A percentile compares a stretch with the other conserved stretches of the same genome.
Evolutionary conservation across 2,329 filamentous ascomycete genomes (phyloP).

Genomic region (Epichloe amarillans): DNA sequence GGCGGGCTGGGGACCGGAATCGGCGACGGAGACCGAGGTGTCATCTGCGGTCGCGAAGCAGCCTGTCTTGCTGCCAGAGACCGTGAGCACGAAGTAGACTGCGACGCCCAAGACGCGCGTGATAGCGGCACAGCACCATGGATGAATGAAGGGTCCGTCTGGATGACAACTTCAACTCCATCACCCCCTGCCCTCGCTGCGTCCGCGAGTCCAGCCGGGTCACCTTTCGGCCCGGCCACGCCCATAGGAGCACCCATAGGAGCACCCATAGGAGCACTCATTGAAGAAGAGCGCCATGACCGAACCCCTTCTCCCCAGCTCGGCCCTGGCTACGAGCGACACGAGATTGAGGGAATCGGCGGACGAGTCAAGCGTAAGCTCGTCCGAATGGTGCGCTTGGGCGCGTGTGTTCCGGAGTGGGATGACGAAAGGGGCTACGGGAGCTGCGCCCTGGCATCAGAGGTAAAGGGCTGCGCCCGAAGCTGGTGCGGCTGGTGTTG

Average conservation of each 20-base stretch:
- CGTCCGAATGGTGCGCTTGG: constrained; percentile 70
- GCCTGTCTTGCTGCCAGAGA: constrained; percentile 63
- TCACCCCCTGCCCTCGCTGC: constrained; percentile 6
- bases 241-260: constrained; percentile 15
- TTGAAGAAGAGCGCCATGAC: constrained; percentile 20
- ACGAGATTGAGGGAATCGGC: constrained; percentile 86
- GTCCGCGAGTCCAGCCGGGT: constrained; percentile 6
- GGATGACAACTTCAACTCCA: constrained; percentile 11
- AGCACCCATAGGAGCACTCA: constrained; percentile 13
- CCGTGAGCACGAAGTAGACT: constrained; percentile 74
- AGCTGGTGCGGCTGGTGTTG: constrained; percentile 93
- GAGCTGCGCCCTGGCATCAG: constrained; percentile 53
- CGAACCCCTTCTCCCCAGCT: constrained; percentile 37
- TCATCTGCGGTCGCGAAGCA: constrained; percentile 71
- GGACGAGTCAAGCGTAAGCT: constrained; percentile 78
- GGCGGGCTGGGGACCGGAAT: constrained; percentile 75
- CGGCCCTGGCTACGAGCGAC: constrained; percentile 63
- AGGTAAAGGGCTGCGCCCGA: constrained; percentile 53
- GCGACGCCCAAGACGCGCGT: constrained; percentile 62
- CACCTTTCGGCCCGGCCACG: constrained; percentile 8
- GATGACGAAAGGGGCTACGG: constrained; percentile 56
- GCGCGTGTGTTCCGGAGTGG: constrained; percentile 74
- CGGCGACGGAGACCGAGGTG: constrained; percentile 75
- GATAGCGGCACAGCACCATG: constrained; percentile 21
- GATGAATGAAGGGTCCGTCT: constrained; percentile 10